Evolutionary conservation across 495 filamentous ascomycete genomes (phyloP).

Genomic region (Pseudoneurospora amorphoporcata): DNA sequence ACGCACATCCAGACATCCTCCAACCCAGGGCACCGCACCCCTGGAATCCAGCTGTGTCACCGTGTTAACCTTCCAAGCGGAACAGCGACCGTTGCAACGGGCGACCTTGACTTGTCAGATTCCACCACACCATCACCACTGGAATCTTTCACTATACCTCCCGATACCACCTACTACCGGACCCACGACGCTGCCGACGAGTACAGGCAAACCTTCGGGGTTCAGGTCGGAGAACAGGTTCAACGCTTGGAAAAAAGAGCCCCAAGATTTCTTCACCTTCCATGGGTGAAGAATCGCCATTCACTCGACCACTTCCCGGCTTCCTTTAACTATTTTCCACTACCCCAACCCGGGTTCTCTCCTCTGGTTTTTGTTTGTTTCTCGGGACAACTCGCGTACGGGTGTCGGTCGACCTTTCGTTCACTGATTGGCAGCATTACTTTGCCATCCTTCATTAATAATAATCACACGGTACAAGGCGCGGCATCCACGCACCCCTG

Average conservation of each 20-base stretch:
- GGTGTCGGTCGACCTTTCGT: neutral
- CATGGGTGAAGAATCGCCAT: neutral
- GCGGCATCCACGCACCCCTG: neutral
- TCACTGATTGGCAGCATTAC: neutral
- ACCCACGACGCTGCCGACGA: neutral
- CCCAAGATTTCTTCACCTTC: neutral
- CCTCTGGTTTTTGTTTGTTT: neutral
- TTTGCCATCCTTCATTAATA: neutral
- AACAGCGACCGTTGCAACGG: slow-evolving; percentile 2
- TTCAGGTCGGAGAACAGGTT: neutral
- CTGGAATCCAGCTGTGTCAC: neutral
- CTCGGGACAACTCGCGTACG: neutral
- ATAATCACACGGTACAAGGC: neutral
- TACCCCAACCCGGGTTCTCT: neutral
- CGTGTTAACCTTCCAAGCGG: slow-evolving; percentile 3
- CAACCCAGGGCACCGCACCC: neutral
- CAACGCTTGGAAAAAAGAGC: neutral
- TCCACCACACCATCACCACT: neutral
- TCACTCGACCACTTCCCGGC: neutral
- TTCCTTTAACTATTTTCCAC: neutral
- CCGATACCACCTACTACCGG: no score
- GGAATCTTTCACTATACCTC: no score
- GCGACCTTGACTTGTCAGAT: neutral
- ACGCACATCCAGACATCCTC: neutral
- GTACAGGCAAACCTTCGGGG: neutral